A percentile compares a stretch with the other conserved stretches of the same genome.
These are phyloP conservation scores for Ogataea corticis DNA, from an alignment of 805 yeast species.

Conservation along the genomic window DNA sequence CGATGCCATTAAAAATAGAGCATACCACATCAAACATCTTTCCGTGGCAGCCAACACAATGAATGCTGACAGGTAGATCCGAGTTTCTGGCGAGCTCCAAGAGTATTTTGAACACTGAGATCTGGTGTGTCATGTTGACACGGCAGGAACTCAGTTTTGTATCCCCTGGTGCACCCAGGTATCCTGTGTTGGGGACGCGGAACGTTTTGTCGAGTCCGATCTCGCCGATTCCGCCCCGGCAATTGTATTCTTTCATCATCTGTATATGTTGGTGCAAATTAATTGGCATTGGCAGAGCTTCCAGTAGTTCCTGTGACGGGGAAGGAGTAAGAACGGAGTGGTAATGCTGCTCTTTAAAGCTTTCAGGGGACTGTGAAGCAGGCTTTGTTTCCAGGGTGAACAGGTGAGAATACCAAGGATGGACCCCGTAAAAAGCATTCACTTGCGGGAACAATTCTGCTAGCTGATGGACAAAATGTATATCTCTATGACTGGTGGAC, in stretches of 20 bases:
- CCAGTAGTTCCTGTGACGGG: constrained; percentile 41
- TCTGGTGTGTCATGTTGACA: constrained; percentile 70
- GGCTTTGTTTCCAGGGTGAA: constrained; percentile 39
- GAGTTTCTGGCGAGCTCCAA: constrained; percentile 53
- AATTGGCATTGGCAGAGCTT: constrained; percentile 62
- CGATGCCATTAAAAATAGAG: constrained; percentile 6
- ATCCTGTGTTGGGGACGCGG: constrained; percentile 32
- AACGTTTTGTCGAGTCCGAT: constrained; percentile 85
- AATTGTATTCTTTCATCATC: constrained; percentile 35
- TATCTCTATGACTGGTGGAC: constrained; percentile 49
- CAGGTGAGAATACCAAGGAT: constrained; percentile 88
- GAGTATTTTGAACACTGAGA: constrained; percentile 48
- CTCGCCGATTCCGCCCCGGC: constrained; percentile 67
- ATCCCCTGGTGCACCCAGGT: constrained; percentile 8
- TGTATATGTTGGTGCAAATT: constrained; percentile 38
- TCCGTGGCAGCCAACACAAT: constrained; percentile 83
- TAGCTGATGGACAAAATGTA: constrained; percentile 27
- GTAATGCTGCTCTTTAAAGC: constrained; percentile 57
- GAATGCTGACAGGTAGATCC: constrained; percentile 65
- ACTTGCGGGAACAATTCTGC: constrained; percentile 24
- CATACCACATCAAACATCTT: constrained; percentile 46
- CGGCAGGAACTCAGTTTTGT: constrained; percentile 35
- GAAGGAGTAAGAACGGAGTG: constrained; percentile 44
- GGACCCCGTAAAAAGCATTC: constrained; percentile 67
- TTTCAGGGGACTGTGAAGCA: constrained; percentile 10